Evolutionary conservation across 345 rosid species (phyloP).

Genomic region (Noccaea bulbosa): DNA sequence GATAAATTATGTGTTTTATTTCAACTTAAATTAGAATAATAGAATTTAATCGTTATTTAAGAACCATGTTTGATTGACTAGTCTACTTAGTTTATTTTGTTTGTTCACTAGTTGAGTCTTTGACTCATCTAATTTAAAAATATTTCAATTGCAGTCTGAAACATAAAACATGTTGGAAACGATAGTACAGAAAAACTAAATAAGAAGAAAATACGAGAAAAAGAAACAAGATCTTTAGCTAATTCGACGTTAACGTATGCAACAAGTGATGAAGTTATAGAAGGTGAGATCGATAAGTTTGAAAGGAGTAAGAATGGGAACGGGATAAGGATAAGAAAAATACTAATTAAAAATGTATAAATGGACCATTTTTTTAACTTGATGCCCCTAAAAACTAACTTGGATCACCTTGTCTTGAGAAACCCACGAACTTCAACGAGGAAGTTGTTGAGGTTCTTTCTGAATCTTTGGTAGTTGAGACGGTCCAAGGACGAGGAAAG

Average conservation of each 20-base stretch:
- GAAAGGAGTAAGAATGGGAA: no score
- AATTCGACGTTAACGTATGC: neutral
- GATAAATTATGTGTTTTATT: no score
- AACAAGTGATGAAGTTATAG: neutral
- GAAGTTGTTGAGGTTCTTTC: conserved; percentile 84
- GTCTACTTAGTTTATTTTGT: no score
- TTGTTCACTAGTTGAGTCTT: no score
- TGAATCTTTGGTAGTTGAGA: conserved; percentile 83
- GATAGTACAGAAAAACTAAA: neutral
- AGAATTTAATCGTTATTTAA: no score
- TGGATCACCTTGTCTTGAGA: conserved; percentile 62
- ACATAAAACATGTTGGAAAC: neutral
- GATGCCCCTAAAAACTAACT: no score
- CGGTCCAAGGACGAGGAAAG: conserved; percentile 83
- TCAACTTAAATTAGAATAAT: no score
- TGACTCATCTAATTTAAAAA: neutral
- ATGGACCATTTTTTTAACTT: no score
- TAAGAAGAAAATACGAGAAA: neutral
- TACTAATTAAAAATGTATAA: no score
- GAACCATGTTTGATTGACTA: no score
- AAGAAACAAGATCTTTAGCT: neutral
- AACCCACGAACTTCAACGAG: conserved; percentile 93
- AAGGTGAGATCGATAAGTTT: neutral
- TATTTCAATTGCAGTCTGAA: neutral
- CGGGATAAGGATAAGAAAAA: no score